Conservation (phyloP, 768 basidiomycete species). For the Exidia glandulosa region DNA sequence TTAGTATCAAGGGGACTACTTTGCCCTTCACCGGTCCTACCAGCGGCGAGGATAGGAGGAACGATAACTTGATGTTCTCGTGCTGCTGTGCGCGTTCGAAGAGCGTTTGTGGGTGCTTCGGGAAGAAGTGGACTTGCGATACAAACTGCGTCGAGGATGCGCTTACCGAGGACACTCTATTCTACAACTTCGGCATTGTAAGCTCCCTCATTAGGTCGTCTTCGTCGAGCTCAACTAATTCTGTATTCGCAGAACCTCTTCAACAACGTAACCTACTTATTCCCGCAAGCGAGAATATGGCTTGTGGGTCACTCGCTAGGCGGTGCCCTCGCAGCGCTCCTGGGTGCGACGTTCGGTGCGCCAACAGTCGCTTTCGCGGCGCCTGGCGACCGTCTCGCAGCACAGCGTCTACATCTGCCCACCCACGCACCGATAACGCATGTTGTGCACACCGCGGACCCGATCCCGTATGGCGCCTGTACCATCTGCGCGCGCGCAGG, state of each 20-base stretch:
- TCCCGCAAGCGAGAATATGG: conserved; percentile 52
- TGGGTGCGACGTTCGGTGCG: conserved; percentile 53
- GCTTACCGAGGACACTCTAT: conserved; percentile 80
- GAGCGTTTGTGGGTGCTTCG: conserved; percentile 83
- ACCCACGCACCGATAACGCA: conserved; percentile 62
- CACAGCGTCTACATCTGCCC: conserved; percentile 51
- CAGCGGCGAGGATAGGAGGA: conserved; percentile 83
- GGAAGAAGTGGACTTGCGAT: conserved; percentile 61
- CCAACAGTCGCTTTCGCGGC: conserved; percentile 57
- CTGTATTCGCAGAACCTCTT: conserved; percentile 32
- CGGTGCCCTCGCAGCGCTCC: conserved; percentile 50
- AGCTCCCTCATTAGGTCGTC: conserved; percentile 18
- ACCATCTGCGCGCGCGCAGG: conserved; percentile 81
- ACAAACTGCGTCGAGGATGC: conserved; percentile 73
- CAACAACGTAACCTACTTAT: conserved; percentile 44
- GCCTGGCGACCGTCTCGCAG: conserved; percentile 53
- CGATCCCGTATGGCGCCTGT: conserved; percentile 84
- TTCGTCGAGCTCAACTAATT: not conserved
- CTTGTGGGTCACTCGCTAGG: conserved; percentile 55
- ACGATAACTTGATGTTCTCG: conserved; percentile 76
- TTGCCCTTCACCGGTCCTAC: conserved; percentile 61
- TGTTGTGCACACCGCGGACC: conserved; percentile 90
- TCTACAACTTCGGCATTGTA: conserved; percentile 82
- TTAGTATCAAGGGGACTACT: conserved; percentile 88
- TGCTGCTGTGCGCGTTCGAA: conserved; percentile 88